These are phyloP conservation scores for Rhodotorula sp. DNA, from an alignment of 1,284 basidiomycete genomes.

Conservation along the genomic window DNA sequence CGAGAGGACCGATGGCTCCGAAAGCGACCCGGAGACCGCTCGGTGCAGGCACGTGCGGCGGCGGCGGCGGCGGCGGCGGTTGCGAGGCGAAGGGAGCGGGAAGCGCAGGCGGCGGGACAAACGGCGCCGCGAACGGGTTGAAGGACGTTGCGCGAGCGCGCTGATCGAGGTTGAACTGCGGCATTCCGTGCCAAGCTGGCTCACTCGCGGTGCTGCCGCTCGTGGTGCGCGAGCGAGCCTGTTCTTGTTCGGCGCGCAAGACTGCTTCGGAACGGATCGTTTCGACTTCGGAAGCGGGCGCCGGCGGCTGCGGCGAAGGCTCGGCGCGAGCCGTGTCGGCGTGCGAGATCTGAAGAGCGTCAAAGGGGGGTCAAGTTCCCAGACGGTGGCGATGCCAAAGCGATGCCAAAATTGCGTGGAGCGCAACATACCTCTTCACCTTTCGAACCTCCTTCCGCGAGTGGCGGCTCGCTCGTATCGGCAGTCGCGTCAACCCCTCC, in stretches of 20 bases:
- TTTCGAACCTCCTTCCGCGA: no score
- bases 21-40: not conserved
- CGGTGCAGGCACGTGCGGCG: not conserved
- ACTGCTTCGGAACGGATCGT: not conserved
- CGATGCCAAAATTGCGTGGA: no score
- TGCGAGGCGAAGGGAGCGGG: not conserved
- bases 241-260: not conserved
- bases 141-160: not conserved
- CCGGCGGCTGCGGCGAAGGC: no score
- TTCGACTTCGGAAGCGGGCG: not conserved
- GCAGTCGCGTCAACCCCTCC: no score
- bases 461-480: no score
- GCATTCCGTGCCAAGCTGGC: not conserved
- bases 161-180: not conserved
- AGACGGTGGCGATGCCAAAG: no score
- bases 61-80: not conserved
- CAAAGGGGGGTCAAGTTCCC: no score
- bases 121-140: not conserved
- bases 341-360: no score
- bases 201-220: no score
- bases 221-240: no score
- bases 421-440: no score
- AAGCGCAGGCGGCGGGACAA: not conserved
- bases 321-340: no score
- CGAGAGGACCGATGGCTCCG: not conserved